Base-by-base conservation (phyloP, 2,329 filamentous ascomycete genomes). In the Claviceps monticola region DNA sequence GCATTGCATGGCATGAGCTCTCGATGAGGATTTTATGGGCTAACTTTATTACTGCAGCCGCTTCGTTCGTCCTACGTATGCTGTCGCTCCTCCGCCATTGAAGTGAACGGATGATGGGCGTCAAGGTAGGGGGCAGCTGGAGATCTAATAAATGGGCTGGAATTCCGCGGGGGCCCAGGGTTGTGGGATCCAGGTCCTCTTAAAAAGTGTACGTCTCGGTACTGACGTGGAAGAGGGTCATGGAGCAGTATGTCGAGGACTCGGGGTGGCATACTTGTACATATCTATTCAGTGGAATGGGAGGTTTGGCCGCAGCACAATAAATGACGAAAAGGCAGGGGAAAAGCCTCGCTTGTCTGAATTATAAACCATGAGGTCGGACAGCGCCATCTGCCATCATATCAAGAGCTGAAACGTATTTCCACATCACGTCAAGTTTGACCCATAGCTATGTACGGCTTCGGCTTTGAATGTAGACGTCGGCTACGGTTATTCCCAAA, bases 31-130 rank as follows among this genome's bases (percentile, higher is more conserved):
- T 7, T 43, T 43, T 6, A n/a, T 46, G 5, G 23, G 38, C 41
- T 51, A 29, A 59, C 34, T 6, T 16, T 14, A 8, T 39, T 48
- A 36, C 13, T 16, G 11, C 11, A 42, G 26, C 60, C 89, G 86
- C 68, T 91, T 87, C 64, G 82, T 94, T 62, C 79, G 86, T 65
- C 88, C 88, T 57, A 91, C 86, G 21, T 90, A 82, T 68, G 82
- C 83, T 46, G 78, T 84, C 55, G 82, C 83, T 49, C 88, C 88
- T n/a, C 67, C 72, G 59, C 71, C 75, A 53, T 75, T 76, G 54
- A 78, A 84, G 71, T 83, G 79, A 43, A 21, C 19, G 19, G 19
- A 2, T 23, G 13, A 13, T 21, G 4, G 21, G 37, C 11, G 38
- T 21, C 26, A 48, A 14, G 23, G 41, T 2, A 17, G 17, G 14